phyloP scores from a whole-genome alignment of 768 basidiomycete species.

The Nidula microcarpa region DNA sequence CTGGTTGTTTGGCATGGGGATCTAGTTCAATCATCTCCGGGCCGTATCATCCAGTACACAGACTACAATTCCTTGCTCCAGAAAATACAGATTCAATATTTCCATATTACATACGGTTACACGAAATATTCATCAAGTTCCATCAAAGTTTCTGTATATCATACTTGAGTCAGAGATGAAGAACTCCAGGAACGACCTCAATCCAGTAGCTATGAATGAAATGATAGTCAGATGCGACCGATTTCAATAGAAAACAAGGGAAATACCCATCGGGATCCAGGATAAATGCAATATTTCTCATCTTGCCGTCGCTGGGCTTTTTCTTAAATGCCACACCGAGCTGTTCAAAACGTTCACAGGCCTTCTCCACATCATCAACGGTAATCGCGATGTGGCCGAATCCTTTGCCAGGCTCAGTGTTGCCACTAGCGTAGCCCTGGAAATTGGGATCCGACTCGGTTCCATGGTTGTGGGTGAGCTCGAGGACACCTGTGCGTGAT shows the following conservation, averaged over 20 bases:
- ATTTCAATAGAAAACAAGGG: constrained; percentile 13
- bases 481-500: constrained; percentile 58
- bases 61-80: too few species aligned
- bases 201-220: constrained; percentile 49
- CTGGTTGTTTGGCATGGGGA: too few species aligned
- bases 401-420: constrained; percentile 72
- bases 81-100: too few species aligned
- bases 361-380: constrained; percentile 77
- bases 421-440: constrained; percentile 83
- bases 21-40: too few species aligned
- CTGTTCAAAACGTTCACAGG: constrained; percentile 79
- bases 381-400: constrained; percentile 91
- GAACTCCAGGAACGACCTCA: constrained; percentile 42
- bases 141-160: too few species aligned
- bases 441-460: constrained; percentile 79
- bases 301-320: constrained; percentile 77
- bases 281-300: constrained; percentile 82
- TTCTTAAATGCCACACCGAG: constrained; percentile 88
- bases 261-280: constrained; percentile 80
- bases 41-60: too few species aligned
- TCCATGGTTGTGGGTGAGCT: constrained; percentile 88
- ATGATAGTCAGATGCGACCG: neutral
- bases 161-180: too few species aligned
- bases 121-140: too few species aligned
- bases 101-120: too few species aligned